phyloP scores from a whole-genome alignment of 2,329 filamentous ascomycete species.

The Penicillium hesseltinei region DNA sequence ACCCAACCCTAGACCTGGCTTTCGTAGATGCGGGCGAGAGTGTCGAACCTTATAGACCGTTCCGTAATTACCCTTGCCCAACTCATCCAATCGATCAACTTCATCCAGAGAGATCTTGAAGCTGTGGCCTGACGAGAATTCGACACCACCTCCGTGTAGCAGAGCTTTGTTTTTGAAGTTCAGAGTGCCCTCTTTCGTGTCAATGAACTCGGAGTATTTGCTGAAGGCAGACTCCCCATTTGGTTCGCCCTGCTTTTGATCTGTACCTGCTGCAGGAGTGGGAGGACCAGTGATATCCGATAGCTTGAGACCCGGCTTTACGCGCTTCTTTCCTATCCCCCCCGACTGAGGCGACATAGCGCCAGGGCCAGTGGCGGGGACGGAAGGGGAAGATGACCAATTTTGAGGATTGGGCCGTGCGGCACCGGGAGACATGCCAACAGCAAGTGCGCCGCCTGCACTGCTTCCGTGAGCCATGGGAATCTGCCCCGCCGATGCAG shows the following conservation, averaged over 20 bases:
- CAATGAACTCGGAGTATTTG: slow-evolving; percentile 78
- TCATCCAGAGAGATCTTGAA: slow-evolving; percentile 96
- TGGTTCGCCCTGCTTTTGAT: slow-evolving; percentile 21
- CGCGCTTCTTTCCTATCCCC: slow-evolving; percentile 48
- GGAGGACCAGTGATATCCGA: slow-evolving; percentile 48
- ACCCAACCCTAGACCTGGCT: slow-evolving; percentile 58
- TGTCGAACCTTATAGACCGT: slow-evolving; percentile 97
- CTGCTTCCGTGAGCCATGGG: slow-evolving; percentile 20
- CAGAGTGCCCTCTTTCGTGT: slow-evolving; percentile 85
- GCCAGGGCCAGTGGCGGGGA: slow-evolving; percentile 45
- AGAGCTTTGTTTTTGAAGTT: slow-evolving; percentile 91
- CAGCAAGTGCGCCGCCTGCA: slow-evolving; percentile 33
- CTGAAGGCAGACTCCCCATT: slow-evolving; percentile 53
- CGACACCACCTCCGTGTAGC: slow-evolving; percentile 83
- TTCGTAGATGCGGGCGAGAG: slow-evolving; percentile 64
- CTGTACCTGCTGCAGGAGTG: slow-evolving; percentile 41
- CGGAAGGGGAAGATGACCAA: slow-evolving; percentile 32
- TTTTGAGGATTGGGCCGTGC: slow-evolving; percentile 34
- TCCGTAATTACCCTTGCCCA: slow-evolving; percentile 97
- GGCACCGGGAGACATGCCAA: slow-evolving; percentile 24
- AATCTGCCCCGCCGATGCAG: slow-evolving; percentile 36
- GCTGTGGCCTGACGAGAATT: slow-evolving; percentile 84
- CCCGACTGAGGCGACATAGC: slow-evolving; percentile 43
- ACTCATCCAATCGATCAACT: slow-evolving; percentile 85
- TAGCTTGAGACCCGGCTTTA: slow-evolving; percentile 49